A percentile compares a stretch with the other conserved stretches of the same genome.
phyloP scores from a whole-genome alignment of 495 filamentous ascomycete species.

The Aspergillus cavernicola region DNA sequence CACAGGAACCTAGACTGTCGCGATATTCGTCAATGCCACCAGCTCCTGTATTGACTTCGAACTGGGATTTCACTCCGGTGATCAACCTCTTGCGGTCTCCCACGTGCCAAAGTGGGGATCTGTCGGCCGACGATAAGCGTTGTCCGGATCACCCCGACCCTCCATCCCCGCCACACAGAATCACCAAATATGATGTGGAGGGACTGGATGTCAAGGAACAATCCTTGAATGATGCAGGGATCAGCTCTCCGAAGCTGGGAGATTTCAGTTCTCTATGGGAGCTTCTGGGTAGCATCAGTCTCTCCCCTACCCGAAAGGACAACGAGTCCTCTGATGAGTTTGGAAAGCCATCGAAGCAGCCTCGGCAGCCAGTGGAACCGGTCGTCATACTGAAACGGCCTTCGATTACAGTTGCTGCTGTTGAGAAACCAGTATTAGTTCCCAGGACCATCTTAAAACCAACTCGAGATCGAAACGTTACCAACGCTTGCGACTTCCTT shows the following conservation, averaged over 20 bases:
- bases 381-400: conserved; percentile 23
- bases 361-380: neutral
- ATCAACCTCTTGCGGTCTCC: conserved; percentile 45
- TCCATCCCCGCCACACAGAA: conserved; percentile 2
- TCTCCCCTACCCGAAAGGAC: neutral
- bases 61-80: conserved; percentile 49
- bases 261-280: conserved; percentile 42
- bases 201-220: neutral
- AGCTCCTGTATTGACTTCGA: conserved; percentile 24
- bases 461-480: conserved; percentile 5
- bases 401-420: neutral
- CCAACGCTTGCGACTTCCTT: conserved; percentile 11
- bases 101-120: conserved; percentile 20
- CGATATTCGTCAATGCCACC: conserved; percentile 22
- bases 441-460: conserved; percentile 14
- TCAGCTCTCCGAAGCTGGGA: conserved; percentile 25
- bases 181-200: conserved; percentile 8
- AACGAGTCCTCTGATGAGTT: neutral
- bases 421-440: neutral
- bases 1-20: neutral
- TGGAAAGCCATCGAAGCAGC: neutral
- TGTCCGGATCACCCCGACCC: conserved; percentile 3
- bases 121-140: conserved; percentile 10
- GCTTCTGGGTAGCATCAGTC: conserved; percentile 17
- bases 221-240: conserved; percentile 1